Evolutionary conservation across 768 basidiomycete genomes (phyloP).

Genomic region (Coprinopsis sp.): DNA sequence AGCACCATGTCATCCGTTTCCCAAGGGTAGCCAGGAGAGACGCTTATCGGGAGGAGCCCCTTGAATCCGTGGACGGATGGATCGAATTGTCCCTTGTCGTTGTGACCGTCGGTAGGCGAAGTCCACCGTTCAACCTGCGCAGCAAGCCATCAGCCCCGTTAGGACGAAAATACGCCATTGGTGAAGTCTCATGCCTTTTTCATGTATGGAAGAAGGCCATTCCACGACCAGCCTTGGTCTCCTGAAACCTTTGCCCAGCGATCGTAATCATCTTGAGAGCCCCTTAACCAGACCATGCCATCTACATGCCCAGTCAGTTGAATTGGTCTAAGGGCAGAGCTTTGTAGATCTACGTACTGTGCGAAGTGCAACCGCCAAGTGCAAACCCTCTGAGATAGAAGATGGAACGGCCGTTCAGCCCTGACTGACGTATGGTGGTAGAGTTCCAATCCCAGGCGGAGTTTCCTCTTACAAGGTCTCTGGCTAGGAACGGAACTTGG

Average conservation of each 20-base stretch:
- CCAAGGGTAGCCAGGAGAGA: too few relatives aligned
- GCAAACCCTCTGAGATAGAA: slow-evolving; percentile 10
- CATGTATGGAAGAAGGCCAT: slow-evolving; percentile 22
- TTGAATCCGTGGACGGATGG: slow-evolving; percentile 24
- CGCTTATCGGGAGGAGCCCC: too few relatives aligned
- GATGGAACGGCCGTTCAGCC: slow-evolving; percentile 10
- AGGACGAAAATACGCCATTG: background rate
- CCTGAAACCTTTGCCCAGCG: slow-evolving; percentile 22
- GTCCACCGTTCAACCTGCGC: slow-evolving; percentile 28
- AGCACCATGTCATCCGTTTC: too few relatives aligned
- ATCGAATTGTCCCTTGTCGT: slow-evolving; percentile 26
- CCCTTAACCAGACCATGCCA: slow-evolving; percentile 23
- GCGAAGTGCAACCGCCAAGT: slow-evolving; percentile 16
- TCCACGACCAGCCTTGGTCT: slow-evolving; percentile 31
- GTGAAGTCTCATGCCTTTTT: slow-evolving; percentile 14
- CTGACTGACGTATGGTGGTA: slow-evolving; percentile 10
- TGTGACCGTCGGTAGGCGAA: slow-evolving; percentile 26
- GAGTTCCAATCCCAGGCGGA: slow-evolving; percentile 16
- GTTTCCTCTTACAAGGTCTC: background rate
- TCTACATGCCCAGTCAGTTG: too few relatives aligned
- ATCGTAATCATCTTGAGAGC: slow-evolving; percentile 27
- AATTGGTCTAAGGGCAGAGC: too few relatives aligned
- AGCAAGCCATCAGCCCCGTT: background rate
- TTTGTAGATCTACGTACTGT: too few relatives aligned
- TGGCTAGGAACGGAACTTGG: slow-evolving; percentile 12